Percentiles rank a stretch among this genome's conserved stretches.
Conservation (phyloP, 2,329 filamentous ascomycete genomes). For the Colletotrichum caudatum region DNA sequence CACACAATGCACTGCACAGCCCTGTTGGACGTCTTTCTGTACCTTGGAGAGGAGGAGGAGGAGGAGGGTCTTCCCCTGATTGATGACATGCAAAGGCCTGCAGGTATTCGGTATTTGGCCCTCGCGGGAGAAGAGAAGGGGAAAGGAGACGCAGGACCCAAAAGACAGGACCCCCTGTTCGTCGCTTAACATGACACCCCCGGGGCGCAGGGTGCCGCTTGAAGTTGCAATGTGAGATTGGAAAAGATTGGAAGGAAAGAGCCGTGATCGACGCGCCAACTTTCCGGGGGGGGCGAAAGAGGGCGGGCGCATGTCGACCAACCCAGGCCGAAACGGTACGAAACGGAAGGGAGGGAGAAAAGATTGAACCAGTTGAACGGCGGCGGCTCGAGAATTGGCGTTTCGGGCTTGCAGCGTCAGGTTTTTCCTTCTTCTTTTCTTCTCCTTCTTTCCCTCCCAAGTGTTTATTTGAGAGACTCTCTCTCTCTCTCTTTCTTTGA, state of each 20-base stretch:
- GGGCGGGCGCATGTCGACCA: not conserved
- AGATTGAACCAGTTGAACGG: not conserved
- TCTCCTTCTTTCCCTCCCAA: too few relatives aligned
- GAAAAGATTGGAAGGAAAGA: not conserved
- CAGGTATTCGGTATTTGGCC: conserved; percentile 13
- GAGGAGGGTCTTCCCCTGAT: not conserved
- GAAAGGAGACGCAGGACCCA: not conserved
- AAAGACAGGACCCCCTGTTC: not conserved
- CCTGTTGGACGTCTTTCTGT: conserved; percentile 2
- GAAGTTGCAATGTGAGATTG: not conserved
- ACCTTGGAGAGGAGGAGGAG: too few relatives aligned
- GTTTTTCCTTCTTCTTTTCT: too few relatives aligned
- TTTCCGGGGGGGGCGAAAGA: not conserved
- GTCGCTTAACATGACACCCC: conserved; percentile 16
- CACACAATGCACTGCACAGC: not conserved
- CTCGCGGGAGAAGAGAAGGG: not conserved
- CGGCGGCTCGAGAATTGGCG: not conserved
- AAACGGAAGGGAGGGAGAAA: not conserved
- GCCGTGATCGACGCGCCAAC: not conserved
- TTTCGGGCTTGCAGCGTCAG: not conserved
- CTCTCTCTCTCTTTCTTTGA: too few relatives aligned
- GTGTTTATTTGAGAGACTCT: too few relatives aligned
- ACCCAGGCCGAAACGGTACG: too few relatives aligned
- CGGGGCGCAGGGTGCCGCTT: conserved; percentile 8
- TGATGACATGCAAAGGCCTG: not conserved